phyloP scores from a whole-genome alignment of 2,329 filamentous ascomycete genomes.

The Clarireedia homoeocarpa region DNA sequence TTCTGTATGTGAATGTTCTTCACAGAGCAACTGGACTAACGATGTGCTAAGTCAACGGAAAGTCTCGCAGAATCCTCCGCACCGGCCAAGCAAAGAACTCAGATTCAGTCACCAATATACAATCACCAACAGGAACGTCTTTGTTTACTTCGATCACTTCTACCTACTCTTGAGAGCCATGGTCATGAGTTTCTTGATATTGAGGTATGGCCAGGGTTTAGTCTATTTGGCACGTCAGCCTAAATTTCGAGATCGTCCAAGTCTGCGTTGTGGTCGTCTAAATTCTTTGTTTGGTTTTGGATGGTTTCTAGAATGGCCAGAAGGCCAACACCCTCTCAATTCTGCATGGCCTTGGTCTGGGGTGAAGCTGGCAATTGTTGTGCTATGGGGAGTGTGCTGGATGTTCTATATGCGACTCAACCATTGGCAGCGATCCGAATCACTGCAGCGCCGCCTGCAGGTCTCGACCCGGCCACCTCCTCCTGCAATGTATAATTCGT shows the following conservation, averaged over 20 bases:
- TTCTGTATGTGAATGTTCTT: too few species aligned
- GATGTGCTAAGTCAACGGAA: not conserved
- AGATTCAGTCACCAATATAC: not conserved
- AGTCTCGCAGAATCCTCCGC: not conserved
- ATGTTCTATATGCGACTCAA: constrained; percentile 18
- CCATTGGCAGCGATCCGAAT: not conserved
- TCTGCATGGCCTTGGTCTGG: constrained; percentile 24
- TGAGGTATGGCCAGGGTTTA: not conserved
- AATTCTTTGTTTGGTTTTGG: constrained; percentile 16
- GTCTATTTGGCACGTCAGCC: not conserved
- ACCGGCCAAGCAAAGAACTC: not conserved
- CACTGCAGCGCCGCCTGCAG: not conserved
- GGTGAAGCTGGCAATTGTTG: constrained; percentile 20
- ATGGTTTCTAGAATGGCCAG: constrained; percentile 24
- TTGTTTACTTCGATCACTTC: not conserved
- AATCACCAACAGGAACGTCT: not conserved
- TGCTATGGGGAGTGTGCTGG: constrained; percentile 24
- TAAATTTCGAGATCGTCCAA: not conserved
- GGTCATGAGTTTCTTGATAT: not conserved
- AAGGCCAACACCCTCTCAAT: constrained; percentile 18
- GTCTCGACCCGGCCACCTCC: not conserved
- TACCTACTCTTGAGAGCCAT: not conserved
- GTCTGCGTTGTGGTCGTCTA: constrained; percentile 1
- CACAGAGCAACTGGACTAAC: too few species aligned
- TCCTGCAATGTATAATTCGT: not conserved